Base-by-base conservation (phyloP, 495 filamentous ascomycete genomes). In the Hypoxylon subgilvum region DNA sequence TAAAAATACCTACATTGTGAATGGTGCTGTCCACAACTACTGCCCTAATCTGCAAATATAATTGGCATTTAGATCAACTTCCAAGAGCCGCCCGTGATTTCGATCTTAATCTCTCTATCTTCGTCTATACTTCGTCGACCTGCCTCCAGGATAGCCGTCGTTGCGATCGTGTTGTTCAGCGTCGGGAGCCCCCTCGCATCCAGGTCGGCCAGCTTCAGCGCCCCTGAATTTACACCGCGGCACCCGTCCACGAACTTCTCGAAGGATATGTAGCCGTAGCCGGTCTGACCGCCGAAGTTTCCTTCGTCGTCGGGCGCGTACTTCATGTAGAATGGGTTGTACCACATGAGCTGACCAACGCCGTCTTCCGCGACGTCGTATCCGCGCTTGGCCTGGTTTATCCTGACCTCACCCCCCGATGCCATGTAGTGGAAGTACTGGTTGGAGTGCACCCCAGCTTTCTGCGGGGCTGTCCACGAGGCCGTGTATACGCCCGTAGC, bases 391-490 rank as follows among this genome's bases (percentile, higher is more conserved):
- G 91, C 92, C 74, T 96, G 92, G 76, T 97, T 89, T 52, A 92
- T 84, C 41, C 89, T 84, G 67, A 97, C 86, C 74, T 97, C 92
- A 55, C 92, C 92, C 22, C 84, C 83, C 47, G 82, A 77, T 2
- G 82, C 92, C 81, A 97, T 87, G 69, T 92, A 96, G 65, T 96
- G 92, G 79, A 96, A 96, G 72, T 96, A 96, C 76, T 96, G 92
- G 64, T 96, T 96, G 4, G 86, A 90, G 69, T 96, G 92, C 13
- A 97, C 92, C 12, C 92, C 92, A 0, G 92, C 92, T 63, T 84
- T 88, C 71, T 93, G 89, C 10, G 92, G 92, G 16, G 92, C 92
- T 1, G 91, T 96, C 92, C 92, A 97, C 38, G 88, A 91, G 21
- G 92, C 90, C 0, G 92, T 97, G 67, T 96, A 96, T 1, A 96